phyloP scores from a whole-genome alignment of 2,329 filamentous ascomycete species.

The Tolypocladium tropicale region DNA sequence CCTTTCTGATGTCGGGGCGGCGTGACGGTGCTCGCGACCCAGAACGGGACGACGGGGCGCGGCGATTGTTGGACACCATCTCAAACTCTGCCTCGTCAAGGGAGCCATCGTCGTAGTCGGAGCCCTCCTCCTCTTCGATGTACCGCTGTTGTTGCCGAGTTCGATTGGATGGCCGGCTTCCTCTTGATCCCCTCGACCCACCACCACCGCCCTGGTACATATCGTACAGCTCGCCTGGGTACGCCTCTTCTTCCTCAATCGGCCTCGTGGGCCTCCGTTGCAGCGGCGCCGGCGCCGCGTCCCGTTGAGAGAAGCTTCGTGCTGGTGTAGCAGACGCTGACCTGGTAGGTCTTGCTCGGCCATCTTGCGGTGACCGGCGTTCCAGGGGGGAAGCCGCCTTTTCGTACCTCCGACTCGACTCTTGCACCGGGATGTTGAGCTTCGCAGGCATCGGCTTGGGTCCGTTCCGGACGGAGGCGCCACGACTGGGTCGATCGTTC shows the following conservation, averaged over 20 bases:
- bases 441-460: conserved; percentile 51
- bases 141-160: conserved; percentile 44
- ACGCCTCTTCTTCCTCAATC: conserved; percentile 48
- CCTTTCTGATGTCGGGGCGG: conserved; percentile 59
- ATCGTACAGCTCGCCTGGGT: conserved; percentile 61
- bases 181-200: conserved; percentile 26
- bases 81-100: conserved; percentile 74
- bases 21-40: conserved; percentile 45
- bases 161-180: conserved; percentile 14
- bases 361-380: conserved; percentile 26
- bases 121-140: conserved; percentile 74
- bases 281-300: conserved; percentile 15
- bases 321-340: conserved; percentile 35
- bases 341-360: conserved; percentile 25
- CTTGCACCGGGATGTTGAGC: conserved; percentile 50
- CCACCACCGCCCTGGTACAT: conserved; percentile 39
- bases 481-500: conserved; percentile 57
- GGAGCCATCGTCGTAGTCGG: conserved; percentile 58
- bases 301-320: conserved; percentile 32
- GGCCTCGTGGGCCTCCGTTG: conserved; percentile 17
- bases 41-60: conserved; percentile 33
- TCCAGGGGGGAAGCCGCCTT: conserved; percentile 39
- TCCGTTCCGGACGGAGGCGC: conserved; percentile 51
- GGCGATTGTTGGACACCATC: conserved; percentile 52
- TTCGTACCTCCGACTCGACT: conserved; percentile 43